Conservation (phyloP, 345 rosid genomes). For the Moricandia arvensis region DNA sequence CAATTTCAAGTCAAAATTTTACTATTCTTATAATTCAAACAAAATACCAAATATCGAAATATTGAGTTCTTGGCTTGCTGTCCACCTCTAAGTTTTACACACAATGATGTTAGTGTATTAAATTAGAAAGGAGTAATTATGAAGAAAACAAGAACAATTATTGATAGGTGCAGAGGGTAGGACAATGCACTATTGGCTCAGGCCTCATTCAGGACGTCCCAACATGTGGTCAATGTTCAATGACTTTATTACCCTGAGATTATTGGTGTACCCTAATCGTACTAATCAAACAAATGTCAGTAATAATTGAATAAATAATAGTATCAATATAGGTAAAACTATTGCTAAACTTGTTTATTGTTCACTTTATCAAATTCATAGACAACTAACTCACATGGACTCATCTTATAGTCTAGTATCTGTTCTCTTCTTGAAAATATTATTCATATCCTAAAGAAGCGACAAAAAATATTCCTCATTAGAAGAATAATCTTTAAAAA, state of each 20-base stretch:
- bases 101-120: slow-evolving; percentile 1
- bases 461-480: slow-evolving; percentile 11
- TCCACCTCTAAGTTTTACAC: not conserved
- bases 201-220: slow-evolving; percentile 34
- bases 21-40: too few relatives aligned
- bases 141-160: slow-evolving; percentile 30
- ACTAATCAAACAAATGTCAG: slow-evolving; percentile 29
- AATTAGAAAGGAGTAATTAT: slow-evolving; percentile 23
- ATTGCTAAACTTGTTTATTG: not conserved
- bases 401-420: not conserved
- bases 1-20: too few relatives aligned
- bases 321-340: not conserved
- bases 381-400: slow-evolving; percentile 29
- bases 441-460: not conserved
- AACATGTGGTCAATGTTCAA: slow-evolving; percentile 17
- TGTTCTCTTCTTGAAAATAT: slow-evolving; percentile 5
- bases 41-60: too few relatives aligned
- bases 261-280: slow-evolving; percentile 34
- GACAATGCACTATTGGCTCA: slow-evolving; percentile 27
- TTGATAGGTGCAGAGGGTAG: slow-evolving; percentile 24
- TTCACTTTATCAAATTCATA: slow-evolving; percentile 15
- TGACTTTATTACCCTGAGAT: slow-evolving; percentile 30
- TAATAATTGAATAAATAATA: slow-evolving; percentile 20
- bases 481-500: not conserved
- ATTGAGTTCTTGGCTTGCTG: too few relatives aligned